Percentiles rank a stretch among this genome's conserved stretches.
These are phyloP conservation scores for Russula abietina DNA, from an alignment of 768 basidiomycete genomes.

Conservation along the genomic window DNA sequence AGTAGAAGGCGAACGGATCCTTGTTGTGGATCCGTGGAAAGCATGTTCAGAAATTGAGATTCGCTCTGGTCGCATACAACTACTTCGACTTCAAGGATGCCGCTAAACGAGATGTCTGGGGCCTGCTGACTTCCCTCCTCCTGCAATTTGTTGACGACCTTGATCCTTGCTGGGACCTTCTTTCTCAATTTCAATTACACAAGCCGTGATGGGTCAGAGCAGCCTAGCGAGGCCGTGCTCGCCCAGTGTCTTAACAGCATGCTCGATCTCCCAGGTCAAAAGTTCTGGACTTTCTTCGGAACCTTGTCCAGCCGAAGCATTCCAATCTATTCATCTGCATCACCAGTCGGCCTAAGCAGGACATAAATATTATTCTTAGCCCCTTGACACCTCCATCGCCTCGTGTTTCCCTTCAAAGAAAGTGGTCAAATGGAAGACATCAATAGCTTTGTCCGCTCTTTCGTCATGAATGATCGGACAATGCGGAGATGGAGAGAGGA, in stretches of 20 bases:
- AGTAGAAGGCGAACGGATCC: background rate
- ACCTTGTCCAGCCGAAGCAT: background rate
- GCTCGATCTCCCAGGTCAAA: background rate
- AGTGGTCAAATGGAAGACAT: background rate
- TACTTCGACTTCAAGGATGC: background rate
- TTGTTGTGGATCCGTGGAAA: conserved; percentile 11
- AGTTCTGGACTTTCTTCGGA: background rate
- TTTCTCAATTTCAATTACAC: background rate
- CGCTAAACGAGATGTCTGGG: background rate
- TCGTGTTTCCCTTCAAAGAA: background rate
- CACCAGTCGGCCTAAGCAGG: background rate
- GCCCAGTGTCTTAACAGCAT: background rate
- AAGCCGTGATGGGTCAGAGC: background rate
- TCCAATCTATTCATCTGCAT: background rate
- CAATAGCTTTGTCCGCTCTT: background rate
- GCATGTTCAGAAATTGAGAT: background rate
- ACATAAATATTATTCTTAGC: background rate
- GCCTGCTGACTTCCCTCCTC: background rate
- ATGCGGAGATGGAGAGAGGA: background rate
- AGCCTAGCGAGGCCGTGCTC: background rate
- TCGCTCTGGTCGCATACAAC: background rate
- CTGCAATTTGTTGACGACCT: background rate
- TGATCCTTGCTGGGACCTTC: too few species aligned
- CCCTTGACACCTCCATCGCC: background rate
- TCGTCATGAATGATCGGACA: background rate